Conservation (phyloP, 2,329 filamentous ascomycete species). For the Trichoderma sp. region DNA sequence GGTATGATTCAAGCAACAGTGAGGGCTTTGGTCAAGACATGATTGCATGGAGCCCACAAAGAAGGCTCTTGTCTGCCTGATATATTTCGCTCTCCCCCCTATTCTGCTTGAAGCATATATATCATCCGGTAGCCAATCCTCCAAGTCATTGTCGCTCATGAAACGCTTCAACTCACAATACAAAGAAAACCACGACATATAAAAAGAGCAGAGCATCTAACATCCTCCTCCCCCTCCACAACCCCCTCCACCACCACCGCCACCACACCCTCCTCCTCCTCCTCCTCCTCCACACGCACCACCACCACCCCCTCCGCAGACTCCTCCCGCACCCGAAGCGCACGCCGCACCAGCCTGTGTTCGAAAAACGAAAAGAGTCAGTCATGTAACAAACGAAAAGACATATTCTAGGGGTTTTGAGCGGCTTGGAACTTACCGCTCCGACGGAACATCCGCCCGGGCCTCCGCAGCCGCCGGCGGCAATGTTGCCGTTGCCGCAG, state of each 20-base stretch:
- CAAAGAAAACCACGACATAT: background rate
- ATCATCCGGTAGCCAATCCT: too few species aligned
- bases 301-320: constrained; percentile 35
- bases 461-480: constrained; percentile 44
- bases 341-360: background rate
- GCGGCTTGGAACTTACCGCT: constrained; percentile 1
- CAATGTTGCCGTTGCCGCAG: constrained; percentile 49
- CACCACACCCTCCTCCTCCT: background rate
- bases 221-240: background rate
- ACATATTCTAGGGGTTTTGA: background rate
- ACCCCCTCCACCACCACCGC: background rate
- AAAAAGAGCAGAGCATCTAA: background rate
- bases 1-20: too few species aligned
- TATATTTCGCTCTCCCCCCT: too few species aligned
- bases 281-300: constrained; percentile 43
- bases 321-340: constrained; percentile 44
- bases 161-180: background rate
- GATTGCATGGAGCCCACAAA: too few species aligned
- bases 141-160: too few species aligned
- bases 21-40: too few species aligned
- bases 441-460: constrained; percentile 32
- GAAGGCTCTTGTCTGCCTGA: too few species aligned
- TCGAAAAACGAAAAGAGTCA: background rate
- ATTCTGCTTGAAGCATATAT: too few species aligned
- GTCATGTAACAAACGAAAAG: background rate